Conservation (phyloP, 495 filamentous ascomycete genomes). For the Hypoxylon crocopeplum region DNA sequence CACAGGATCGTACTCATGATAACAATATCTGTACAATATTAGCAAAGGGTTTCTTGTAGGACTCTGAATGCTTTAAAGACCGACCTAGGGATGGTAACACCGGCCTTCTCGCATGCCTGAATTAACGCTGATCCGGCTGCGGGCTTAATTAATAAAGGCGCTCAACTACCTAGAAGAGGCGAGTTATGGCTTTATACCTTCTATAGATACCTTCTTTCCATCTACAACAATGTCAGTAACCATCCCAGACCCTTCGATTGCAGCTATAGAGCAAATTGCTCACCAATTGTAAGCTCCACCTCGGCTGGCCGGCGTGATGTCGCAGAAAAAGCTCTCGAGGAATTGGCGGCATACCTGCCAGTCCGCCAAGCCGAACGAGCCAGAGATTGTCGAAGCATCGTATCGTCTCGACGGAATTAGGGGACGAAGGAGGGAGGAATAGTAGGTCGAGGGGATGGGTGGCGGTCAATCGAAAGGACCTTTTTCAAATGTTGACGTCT, state of each 20-base stretch:
- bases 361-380: conserved; percentile 85
- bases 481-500: conserved; percentile 40
- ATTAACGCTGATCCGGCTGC: conserved; percentile 91
- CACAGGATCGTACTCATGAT: conserved; percentile 78
- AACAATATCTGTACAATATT: conserved; percentile 85
- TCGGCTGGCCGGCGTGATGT: conserved; percentile 77
- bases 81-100: conserved; percentile 84
- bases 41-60: conserved; percentile 36
- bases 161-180: conserved; percentile 27
- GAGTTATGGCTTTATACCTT: conserved; percentile 65
- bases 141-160: conserved; percentile 36
- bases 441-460: conserved; percentile 33
- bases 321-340: conserved; percentile 75
- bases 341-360: conserved; percentile 67
- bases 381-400: conserved; percentile 88
- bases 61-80: conserved; percentile 14
- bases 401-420: conserved; percentile 60
- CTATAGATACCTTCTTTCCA: conserved; percentile 93
- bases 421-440: conserved; percentile 34
- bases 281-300: conserved; percentile 94
- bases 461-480: conserved; percentile 38
- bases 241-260: conserved; percentile 16
- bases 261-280: conserved; percentile 39
- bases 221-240: conserved; percentile 62
- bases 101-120: conserved; percentile 98